Evolutionary conservation across 2,329 filamentous ascomycete genomes (phyloP).

Genomic region (Calonectria henricotiae): DNA sequence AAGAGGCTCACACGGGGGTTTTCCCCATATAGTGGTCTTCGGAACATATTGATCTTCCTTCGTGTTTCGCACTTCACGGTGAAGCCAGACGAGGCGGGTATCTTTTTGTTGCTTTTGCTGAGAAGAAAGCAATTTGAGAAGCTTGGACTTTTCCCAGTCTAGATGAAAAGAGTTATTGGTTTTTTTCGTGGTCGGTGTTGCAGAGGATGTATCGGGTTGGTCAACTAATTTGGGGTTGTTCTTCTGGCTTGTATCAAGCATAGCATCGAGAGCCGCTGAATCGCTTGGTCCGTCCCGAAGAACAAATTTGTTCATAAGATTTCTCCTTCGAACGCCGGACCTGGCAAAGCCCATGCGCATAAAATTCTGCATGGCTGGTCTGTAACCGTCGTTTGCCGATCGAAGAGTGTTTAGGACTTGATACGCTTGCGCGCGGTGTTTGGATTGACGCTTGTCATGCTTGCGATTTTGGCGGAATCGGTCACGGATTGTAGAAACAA

Average conservation of each 20-base stretch:
- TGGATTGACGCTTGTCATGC: constrained; percentile 51
- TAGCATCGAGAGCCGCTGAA: constrained; percentile 61
- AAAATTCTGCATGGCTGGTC: constrained; percentile 64
- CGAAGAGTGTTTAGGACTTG: constrained; percentile 66
- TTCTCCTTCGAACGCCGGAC: constrained; percentile 66
- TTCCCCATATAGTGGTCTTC: constrained; percentile 67
- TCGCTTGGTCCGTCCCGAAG: constrained; percentile 58
- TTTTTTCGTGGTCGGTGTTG: constrained; percentile 12
- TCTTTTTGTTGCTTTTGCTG: constrained; percentile 59
- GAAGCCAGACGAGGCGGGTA: constrained; percentile 51
- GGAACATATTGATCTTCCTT: constrained; percentile 61
- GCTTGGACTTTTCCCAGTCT: constrained; percentile 66
- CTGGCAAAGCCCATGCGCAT: constrained; percentile 70
- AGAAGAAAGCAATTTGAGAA: constrained; percentile 61
- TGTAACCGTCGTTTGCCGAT: constrained; percentile 70
- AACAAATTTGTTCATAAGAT: constrained; percentile 63
- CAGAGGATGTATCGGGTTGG: not conserved
- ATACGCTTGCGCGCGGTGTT: constrained; percentile 61
- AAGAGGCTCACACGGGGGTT: constrained; percentile 60
- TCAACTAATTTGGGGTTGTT: not conserved
- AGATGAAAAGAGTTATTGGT: constrained; percentile 60
- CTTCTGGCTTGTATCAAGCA: constrained; percentile 42
- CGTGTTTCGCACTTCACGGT: constrained; percentile 49
- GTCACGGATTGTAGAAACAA: constrained; percentile 62
- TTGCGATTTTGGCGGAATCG: constrained; percentile 64